These are phyloP conservation scores for Salix koriyanagi DNA, from an alignment of 345 rosid genomes.

Conservation along the genomic window DNA sequence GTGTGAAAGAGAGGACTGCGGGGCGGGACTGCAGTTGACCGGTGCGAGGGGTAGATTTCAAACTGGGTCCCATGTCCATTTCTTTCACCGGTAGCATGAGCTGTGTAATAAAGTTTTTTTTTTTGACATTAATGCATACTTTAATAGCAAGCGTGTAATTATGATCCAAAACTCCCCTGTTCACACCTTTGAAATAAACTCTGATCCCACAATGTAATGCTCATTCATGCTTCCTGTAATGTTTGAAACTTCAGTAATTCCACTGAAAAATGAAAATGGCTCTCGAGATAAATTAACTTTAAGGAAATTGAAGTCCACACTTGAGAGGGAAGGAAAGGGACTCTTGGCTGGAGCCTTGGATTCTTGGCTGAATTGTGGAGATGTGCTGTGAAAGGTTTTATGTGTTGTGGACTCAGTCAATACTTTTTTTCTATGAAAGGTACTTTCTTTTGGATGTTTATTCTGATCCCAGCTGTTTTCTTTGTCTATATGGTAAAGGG, in stretches of 20 bases:
- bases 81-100: no score
- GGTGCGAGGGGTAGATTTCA: neutral
- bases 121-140: no score
- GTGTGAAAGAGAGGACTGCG: neutral
- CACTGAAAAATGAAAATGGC: neutral
- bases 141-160: no score
- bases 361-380: constrained; percentile 33
- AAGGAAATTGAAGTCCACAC: neutral
- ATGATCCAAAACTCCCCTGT: neutral
- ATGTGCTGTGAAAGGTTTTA: constrained; percentile 34
- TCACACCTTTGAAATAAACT: neutral
- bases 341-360: constrained; percentile 32
- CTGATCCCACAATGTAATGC: constrained; percentile 19
- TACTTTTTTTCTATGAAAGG: constrained; percentile 45
- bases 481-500: constrained; percentile 21
- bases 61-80: constrained; percentile 9
- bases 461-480: constrained; percentile 28
- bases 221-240: neutral
- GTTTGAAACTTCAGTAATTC: neutral
- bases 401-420: constrained; percentile 58
- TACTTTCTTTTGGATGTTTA: constrained; percentile 21
- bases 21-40: constrained; percentile 2
- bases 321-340: neutral
- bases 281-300: neutral
- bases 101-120: no score